A percentile compares a stretch with the other conserved stretches of the same genome.
phyloP scores from a whole-genome alignment of 176 grass and related monocot species.

The Avena eriantha region DNA sequence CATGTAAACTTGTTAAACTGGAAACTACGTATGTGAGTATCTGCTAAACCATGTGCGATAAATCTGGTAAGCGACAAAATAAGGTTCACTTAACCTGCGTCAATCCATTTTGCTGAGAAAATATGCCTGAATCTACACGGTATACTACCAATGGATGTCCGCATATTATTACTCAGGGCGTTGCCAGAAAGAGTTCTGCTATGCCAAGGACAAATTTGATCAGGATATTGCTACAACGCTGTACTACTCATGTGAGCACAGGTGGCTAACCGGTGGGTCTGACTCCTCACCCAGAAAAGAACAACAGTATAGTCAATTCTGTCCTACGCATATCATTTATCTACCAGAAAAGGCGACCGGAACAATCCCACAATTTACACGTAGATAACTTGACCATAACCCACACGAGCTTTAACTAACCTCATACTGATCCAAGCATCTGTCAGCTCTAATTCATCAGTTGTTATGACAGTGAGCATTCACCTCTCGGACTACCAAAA shows the following conservation, averaged over 20 bases:
- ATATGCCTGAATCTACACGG: not conserved
- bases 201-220: no score
- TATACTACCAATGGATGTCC: not conserved
- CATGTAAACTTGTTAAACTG: slow-evolving; percentile 1
- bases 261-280: not conserved
- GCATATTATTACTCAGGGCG: not conserved
- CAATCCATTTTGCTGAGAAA: not conserved
- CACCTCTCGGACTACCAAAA: not conserved
- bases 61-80: not conserved
- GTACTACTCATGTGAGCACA: not conserved
- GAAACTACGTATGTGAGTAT: not conserved
- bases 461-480: not conserved
- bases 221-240: not conserved
- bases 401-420: not conserved
- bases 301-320: not conserved
- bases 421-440: slow-evolving; percentile 13
- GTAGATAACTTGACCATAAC: slow-evolving; percentile 13
- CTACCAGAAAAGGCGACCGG: not conserved
- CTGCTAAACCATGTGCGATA: not conserved
- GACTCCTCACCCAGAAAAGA: not conserved
- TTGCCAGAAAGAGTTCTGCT: not conserved
- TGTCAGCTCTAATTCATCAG: slow-evolving; percentile 1
- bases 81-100: not conserved
- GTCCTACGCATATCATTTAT: not conserved
- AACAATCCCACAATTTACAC: not conserved